Evolutionary conservation across 2,329 filamentous ascomycete genomes (phyloP).

Genomic region (Fusarium dimerum): DNA sequence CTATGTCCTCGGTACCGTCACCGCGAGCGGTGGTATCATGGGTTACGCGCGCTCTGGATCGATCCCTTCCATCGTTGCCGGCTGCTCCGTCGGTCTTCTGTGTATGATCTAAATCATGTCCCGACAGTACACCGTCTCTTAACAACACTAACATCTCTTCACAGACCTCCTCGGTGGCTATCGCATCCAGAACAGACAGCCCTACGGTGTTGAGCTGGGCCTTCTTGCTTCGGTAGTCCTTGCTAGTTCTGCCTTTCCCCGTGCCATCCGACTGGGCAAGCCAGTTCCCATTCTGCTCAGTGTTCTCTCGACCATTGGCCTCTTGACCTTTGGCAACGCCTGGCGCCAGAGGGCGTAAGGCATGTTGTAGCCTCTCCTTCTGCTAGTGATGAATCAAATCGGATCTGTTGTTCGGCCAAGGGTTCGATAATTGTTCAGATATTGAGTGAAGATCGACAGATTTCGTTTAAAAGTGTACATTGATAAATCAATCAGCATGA

Average conservation of each 20-base stretch:
- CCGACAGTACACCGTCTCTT: not conserved
- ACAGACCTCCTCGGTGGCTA: constrained; percentile 76
- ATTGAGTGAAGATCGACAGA: not conserved
- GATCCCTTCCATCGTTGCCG: constrained; percentile 82
- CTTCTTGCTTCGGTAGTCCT: constrained; percentile 85
- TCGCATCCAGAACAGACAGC: constrained; percentile 71
- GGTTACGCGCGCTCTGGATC: constrained; percentile 86
- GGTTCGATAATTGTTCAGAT: not conserved
- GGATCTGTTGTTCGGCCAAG: not conserved
- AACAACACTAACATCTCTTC: constrained; percentile 3
- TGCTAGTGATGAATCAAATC: not conserved
- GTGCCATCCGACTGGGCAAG: constrained; percentile 82
- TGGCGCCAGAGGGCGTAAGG: constrained; percentile 44
- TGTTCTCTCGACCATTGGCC: constrained; percentile 74
- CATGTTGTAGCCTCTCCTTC: not conserved
- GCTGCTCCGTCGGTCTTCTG: constrained; percentile 73
- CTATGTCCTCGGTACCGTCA: constrained; percentile 77
- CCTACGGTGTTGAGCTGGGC: constrained; percentile 87
- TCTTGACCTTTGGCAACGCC: constrained; percentile 77
- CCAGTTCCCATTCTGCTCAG: constrained; percentile 81
- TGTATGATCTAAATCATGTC: constrained; percentile 45
- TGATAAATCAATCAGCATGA: not conserved
- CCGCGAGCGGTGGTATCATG: constrained; percentile 81
- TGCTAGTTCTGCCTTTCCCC: constrained; percentile 79
- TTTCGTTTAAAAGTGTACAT: not conserved